phyloP scores from a whole-genome alignment of 2,329 filamentous ascomycete species.

The Lachnellula occidentalis region DNA sequence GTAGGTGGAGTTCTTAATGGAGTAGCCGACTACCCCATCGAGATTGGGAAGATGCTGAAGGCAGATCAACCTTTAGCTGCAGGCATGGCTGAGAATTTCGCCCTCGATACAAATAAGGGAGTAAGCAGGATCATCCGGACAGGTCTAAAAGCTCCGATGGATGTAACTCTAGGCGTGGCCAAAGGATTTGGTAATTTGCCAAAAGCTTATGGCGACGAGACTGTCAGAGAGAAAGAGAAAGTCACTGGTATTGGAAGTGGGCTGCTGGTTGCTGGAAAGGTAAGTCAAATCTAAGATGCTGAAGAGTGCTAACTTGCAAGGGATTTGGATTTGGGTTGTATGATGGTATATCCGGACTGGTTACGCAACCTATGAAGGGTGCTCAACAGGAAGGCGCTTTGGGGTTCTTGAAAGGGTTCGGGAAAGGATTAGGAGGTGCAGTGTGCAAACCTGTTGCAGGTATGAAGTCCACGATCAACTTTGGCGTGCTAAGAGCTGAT shows the following conservation, averaged over 20 bases:
- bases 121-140: slow-evolving; percentile 20
- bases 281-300: slow-evolving; percentile 45
- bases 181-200: slow-evolving; percentile 67
- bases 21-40: slow-evolving; percentile 15
- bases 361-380: slow-evolving; percentile 51
- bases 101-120: slow-evolving; percentile 16
- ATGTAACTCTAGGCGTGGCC: slow-evolving; percentile 54
- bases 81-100: slow-evolving; percentile 9
- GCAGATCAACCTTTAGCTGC: slow-evolving; percentile 8
- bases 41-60: slow-evolving; percentile 11
- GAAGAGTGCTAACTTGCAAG: slow-evolving; percentile 46
- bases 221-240: slow-evolving; percentile 32
- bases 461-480: background rate
- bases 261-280: slow-evolving; percentile 17
- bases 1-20: slow-evolving; percentile 15
- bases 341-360: slow-evolving; percentile 58
- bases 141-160: slow-evolving; percentile 18
- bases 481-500: background rate
- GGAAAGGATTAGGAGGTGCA: slow-evolving; percentile 57
- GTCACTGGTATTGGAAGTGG: slow-evolving; percentile 16
- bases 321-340: slow-evolving; percentile 58
- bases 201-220: slow-evolving; percentile 62
- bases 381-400: slow-evolving; percentile 47
- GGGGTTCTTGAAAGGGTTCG: slow-evolving; percentile 46
- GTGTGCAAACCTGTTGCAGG: slow-evolving; percentile 56